These are phyloP conservation scores for Candida tallmaniae DNA, from an alignment of 805 yeast species.

Conservation along the genomic window DNA sequence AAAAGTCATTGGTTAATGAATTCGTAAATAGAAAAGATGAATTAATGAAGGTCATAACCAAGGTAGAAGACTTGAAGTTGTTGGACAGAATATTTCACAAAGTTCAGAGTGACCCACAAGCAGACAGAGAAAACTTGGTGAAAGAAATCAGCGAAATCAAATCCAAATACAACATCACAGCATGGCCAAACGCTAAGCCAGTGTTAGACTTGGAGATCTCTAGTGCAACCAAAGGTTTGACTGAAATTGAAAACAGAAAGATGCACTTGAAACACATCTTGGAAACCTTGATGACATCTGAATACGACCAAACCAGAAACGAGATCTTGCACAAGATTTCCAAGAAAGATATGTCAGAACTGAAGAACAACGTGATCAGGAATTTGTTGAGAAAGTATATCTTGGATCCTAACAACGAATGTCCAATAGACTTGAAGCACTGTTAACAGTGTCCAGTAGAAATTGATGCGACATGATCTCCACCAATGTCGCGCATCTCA, in stretches of 20 bases:
- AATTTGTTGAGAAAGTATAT: conserved; percentile 65
- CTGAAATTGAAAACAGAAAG: conserved; percentile 25
- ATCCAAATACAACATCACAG: conserved; percentile 29
- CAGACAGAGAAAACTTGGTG: conserved; percentile 12
- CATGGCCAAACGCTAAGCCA: conserved; percentile 41
- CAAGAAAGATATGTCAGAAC: conserved; percentile 14
- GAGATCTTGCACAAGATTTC: conserved; percentile 18
- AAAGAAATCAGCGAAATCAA: conserved; percentile 33
- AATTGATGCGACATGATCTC: no score
- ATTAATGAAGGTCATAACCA: conserved; percentile 21
- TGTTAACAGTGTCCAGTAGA: no score
- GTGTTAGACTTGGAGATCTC: conserved; percentile 30
- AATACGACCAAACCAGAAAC: conserved; percentile 17
- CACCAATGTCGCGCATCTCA: no score
- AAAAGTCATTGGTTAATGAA: conserved; percentile 48
- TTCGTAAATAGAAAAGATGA: conserved; percentile 45
- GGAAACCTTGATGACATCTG: conserved; percentile 28
- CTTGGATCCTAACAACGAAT: conserved; percentile 28
- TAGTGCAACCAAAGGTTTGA: conserved; percentile 19
- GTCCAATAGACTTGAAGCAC: conserved; percentile 19
- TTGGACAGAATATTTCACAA: conserved; percentile 27
- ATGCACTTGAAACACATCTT: conserved; percentile 24
- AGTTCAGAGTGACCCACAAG: conserved; percentile 19
- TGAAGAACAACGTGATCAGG: conserved; percentile 48
- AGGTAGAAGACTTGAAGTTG: conserved; percentile 34